Conservation (phyloP, 208 protist species). For the Dictyostelium gargantuum region DNA sequence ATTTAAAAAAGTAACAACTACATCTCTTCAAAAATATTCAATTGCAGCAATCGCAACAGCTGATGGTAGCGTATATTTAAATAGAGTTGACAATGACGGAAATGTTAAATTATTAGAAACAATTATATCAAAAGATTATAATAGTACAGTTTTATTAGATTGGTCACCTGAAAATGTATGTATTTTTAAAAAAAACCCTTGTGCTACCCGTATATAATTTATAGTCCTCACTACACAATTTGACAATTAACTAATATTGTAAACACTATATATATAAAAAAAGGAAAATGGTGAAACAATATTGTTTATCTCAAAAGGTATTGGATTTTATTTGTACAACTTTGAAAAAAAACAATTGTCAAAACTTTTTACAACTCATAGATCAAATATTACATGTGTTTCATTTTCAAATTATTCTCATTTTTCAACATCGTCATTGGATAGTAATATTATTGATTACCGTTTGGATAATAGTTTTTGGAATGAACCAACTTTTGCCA, state of each 20-base stretch:
- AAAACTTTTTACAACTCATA: neutral
- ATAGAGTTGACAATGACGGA: neutral
- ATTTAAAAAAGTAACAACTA: neutral
- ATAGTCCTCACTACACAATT: too few species aligned
- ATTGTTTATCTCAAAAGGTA: constrained; percentile 23
- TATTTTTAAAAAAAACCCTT: neutral
- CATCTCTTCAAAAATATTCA: too few species aligned
- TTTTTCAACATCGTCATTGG: neutral
- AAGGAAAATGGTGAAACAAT: neutral
- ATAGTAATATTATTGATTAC: neutral
- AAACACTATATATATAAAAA: neutral
- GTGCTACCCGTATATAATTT: too few species aligned
- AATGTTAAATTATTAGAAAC: neutral
- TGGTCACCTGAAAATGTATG: constrained; percentile 19
- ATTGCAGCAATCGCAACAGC: neutral
- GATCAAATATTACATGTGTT: neutral
- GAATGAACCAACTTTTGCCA: neutral
- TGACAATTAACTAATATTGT: too few species aligned
- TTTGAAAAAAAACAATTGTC: neutral
- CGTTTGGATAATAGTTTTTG: neutral
- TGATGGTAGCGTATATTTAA: neutral
- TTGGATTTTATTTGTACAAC: constrained; percentile 37
- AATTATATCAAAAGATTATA: neutral
- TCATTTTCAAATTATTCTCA: neutral
- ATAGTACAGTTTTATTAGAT: neutral